Evolutionary conservation across 805 yeast genomes (phyloP), one percentile per base, ranked within the genome.

Genomic region (Cyberlindnera xishuangbannaensis): DNA sequence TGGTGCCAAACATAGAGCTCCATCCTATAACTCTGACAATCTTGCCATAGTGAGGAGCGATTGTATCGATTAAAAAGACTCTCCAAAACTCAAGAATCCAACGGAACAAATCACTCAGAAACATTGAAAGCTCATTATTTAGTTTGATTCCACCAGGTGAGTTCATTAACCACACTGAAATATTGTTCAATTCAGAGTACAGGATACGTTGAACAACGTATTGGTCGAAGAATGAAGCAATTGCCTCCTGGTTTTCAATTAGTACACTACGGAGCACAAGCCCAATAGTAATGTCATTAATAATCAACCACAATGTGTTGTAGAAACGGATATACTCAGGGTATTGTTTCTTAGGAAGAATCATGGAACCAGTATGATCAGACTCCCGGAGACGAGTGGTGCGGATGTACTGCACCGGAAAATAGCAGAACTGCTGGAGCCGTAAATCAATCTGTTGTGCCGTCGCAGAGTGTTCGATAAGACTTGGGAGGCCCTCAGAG

Each of bases 71-170:
- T 18, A 60, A 40, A 2, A 43, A 25, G 6, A 39, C 15, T 31
- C 55, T 51, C 80, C 95, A 84, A 40, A 81, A 73, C 28, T 73
- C 73, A 18, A 88, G 67, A 10, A 87, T 82, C 96, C 97, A 90
- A 8, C 83, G 53, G 45, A 84, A 81, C 30, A 92, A 59, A 37
- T 86, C 95, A 22, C 95, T 95, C 53, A 90, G 68, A 50, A 92
- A 94, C 12, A 65, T 68, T 0, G 96, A 84, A 14, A 92, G 65
- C 49, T 87, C 96, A 39, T 76, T 79, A 55, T 92, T 92, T 33
- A 92, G 70, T 51, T 92, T 92, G 48, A 92, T 77, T 4, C 98
- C 98, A 12, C 90, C 95, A 0, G 98, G 98, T 49, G 88, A 83
- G 40, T 77, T 71, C 65, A 87, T 85, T 23, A 92, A 65, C 88